These are phyloP conservation scores for Chlorophyllum brunneum DNA, from an alignment of 768 basidiomycete genomes.

Conservation along the genomic window DNA sequence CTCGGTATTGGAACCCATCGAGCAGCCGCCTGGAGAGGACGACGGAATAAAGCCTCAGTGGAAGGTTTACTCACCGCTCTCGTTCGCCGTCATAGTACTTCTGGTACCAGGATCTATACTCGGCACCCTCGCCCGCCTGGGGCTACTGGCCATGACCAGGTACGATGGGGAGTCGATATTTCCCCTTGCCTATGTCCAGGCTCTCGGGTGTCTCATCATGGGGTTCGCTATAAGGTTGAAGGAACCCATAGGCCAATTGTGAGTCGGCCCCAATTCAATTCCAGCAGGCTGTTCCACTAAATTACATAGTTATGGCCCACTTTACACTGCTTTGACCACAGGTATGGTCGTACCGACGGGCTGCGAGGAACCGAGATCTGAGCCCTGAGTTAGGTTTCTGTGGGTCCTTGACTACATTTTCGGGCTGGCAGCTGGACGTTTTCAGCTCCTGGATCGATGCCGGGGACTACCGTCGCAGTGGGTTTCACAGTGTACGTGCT, in stretches of 20 bases:
- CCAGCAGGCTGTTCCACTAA: neutral
- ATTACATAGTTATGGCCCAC: constrained; percentile 68
- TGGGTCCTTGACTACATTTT: constrained; percentile 95
- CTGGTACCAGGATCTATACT: constrained; percentile 82
- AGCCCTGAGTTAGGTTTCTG: constrained; percentile 65
- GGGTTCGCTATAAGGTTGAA: constrained; percentile 72
- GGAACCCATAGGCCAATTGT: constrained; percentile 73
- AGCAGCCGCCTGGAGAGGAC: constrained; percentile 28
- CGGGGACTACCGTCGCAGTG: constrained; percentile 47
- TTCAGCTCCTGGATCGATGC: constrained; percentile 84
- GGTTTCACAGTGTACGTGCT: constrained; percentile 65
- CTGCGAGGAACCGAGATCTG: neutral
- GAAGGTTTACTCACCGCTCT: constrained; percentile 46
- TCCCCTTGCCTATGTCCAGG: constrained; percentile 81
- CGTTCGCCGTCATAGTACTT: constrained; percentile 61
- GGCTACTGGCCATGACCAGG: constrained; percentile 65
- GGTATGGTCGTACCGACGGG: constrained; percentile 38
- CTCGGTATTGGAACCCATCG: constrained; percentile 28
- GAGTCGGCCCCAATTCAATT: constrained; percentile 25
- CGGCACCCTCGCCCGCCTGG: constrained; percentile 81
- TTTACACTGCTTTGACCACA: constrained; percentile 87
- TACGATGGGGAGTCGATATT: constrained; percentile 80
- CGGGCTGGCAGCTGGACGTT: constrained; percentile 88
- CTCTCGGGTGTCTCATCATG: constrained; percentile 89
- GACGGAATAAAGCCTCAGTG: constrained; percentile 24